These are phyloP conservation scores for Penicillium flavigenum DNA, from an alignment of 495 filamentous ascomycete species.

Conservation along the genomic window DNA sequence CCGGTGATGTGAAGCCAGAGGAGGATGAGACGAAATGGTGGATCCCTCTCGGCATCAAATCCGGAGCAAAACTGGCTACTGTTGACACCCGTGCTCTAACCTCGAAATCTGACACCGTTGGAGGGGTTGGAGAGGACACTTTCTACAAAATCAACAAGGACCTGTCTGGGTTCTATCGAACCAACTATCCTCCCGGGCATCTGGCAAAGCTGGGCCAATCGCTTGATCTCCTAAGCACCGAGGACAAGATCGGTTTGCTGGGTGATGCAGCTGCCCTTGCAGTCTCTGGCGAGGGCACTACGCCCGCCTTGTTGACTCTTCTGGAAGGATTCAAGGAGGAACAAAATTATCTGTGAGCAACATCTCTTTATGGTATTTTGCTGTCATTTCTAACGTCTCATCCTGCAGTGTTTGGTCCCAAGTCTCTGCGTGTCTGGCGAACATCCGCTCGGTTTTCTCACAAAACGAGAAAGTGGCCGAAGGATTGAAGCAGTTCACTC, in stretches of 20 bases:
- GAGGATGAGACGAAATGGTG: slow-evolving; percentile 96
- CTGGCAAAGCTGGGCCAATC: slow-evolving; percentile 76
- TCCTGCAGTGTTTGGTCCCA: slow-evolving; percentile 72
- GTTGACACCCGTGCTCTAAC: slow-evolving; percentile 60
- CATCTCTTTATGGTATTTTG: background rate
- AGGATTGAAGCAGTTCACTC: slow-evolving; percentile 70
- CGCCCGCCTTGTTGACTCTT: slow-evolving; percentile 74
- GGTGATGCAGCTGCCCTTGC: slow-evolving; percentile 92
- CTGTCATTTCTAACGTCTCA: slow-evolving; percentile 22
- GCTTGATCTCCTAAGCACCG: slow-evolving; percentile 67
- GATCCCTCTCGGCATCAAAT: slow-evolving; percentile 81
- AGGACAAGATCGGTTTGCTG: slow-evolving; percentile 89
- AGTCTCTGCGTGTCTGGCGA: slow-evolving; percentile 66
- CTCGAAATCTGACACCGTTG: slow-evolving; percentile 69
- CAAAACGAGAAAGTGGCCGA: slow-evolving; percentile 55
- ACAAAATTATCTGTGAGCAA: slow-evolving; percentile 66
- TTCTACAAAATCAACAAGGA: slow-evolving; percentile 93
- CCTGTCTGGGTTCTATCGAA: slow-evolving; percentile 88
- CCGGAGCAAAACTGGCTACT: slow-evolving; percentile 40
- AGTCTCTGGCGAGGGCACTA: slow-evolving; percentile 77
- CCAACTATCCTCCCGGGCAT: slow-evolving; percentile 80
- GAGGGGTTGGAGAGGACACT: slow-evolving; percentile 63
- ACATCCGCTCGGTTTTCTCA: slow-evolving; percentile 64
- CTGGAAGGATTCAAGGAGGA: slow-evolving; percentile 80
- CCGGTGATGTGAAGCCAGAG: slow-evolving; percentile 84